Base-by-base conservation (phyloP, 163 green algal genomes). In the Chlorella variabilis region DNA sequence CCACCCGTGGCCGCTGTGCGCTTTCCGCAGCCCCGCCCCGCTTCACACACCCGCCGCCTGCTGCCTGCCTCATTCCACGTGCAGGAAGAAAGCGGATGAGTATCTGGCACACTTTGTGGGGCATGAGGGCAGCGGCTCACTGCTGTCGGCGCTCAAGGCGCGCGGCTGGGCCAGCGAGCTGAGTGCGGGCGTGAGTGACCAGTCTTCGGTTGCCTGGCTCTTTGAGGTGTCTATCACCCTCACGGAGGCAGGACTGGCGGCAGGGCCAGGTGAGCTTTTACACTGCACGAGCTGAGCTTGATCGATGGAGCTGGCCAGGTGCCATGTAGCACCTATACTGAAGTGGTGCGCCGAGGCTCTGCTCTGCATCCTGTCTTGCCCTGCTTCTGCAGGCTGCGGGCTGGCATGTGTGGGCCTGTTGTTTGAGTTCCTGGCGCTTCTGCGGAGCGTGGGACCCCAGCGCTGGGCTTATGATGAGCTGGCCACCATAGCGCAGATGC, bases 61-160 rank as follows among this genome's bases (percentile, higher is more conserved):
- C n/a, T 20, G 21, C 4, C n/a, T 23, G 11, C 15, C n/a, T 27
- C 33, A 42, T 67, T 48, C 27, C 23, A 18, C 31, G 6, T 27
- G 93, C 85, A 80, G 71, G 2, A 88, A 84, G 62, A 97, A 97
- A 87, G 84, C 93, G 0, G 95, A 98, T 27, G 87, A 97, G 63
- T 98, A 98, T 87, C 63, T 98, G 20, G 86, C 83, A 2, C 96
- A 99, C 88, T 90, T 99, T 27, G 85, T 99, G 56, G 96, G 96
- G 4, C 96, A 99, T 82, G 95, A 98, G 87, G 95, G 94, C 38
- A 82, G 78, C 1, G 94, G 94, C 33, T 95, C 89, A 6, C 89
- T 98, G 49, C 90, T 98, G 41, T 93, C 91, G 25, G 86, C 88
- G 34, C 91, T 98, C 71, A 98, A 98, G 91, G 73, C 83, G 9